These are phyloP conservation scores for Tilletia walkeri DNA, from an alignment of 1,284 basidiomycete genomes.

Conservation along the genomic window DNA sequence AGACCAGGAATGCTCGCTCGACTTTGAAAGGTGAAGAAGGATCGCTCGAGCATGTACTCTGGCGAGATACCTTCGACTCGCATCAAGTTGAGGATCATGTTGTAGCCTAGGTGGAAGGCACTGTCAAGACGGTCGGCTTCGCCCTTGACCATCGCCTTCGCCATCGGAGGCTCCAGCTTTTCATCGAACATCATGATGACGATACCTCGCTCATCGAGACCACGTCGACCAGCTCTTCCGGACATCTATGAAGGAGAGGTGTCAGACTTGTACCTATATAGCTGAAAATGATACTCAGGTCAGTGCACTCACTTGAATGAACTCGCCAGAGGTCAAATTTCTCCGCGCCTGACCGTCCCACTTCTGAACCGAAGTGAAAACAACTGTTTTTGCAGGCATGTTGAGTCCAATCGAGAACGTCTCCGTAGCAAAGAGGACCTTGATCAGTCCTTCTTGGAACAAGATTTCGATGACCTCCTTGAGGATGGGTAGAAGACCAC, in stretches of 20 bases:
- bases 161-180: conserved; percentile 86
- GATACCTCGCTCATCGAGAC: conserved; percentile 95
- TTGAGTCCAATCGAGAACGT: conserved; percentile 99
- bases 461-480: conserved; percentile 99
- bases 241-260: conserved; percentile 74
- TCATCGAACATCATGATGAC: conserved; percentile 99
- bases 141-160: conserved; percentile 97
- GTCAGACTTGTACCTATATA: too few relatives aligned
- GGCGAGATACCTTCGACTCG: conserved; percentile 97
- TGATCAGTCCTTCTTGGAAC: conserved; percentile 99
- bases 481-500: conserved; percentile 91
- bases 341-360: conserved; percentile 95
- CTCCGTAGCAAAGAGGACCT: conserved; percentile 97
- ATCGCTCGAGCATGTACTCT: conserved; percentile 95
- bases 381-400: conserved; percentile 99
- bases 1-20: conserved; percentile 81
- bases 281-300: too few relatives aligned
- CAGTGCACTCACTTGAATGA: conserved; percentile 58
- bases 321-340: conserved; percentile 63
- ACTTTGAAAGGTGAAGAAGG: conserved; percentile 98
- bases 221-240: conserved; percentile 93
- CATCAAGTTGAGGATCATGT: conserved; percentile 98
- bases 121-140: conserved; percentile 96
- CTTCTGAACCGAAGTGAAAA: conserved; percentile 92
- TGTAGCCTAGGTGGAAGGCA: conserved; percentile 98